Evolutionary conservation across 306 rosid genomes (phyloP), one percentile per base, ranked within the genome.

Genomic region (Pterocarpus santalinus): DNA sequence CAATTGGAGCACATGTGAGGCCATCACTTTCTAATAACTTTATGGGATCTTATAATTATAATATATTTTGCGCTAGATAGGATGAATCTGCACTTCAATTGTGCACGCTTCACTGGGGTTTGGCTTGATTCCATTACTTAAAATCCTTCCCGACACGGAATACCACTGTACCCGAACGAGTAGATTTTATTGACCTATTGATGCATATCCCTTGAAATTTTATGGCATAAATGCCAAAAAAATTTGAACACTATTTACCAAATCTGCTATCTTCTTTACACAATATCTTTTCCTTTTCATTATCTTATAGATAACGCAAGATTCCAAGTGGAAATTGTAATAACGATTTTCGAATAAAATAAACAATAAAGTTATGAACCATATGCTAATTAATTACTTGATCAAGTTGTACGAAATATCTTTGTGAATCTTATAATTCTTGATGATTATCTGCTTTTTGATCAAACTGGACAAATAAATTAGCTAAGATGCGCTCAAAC

Each of bases 1-100:
- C 78, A 68, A 58, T 84, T 79, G 81, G 87, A 49, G 78, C 78
- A n/a, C 84, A 74, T 84, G 84, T 62, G 77, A 79, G 52, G 81
- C 13, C 30, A 60, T 79, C 84, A 68, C 84, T 74, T 84, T 74
- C 56, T 61, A 1, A 10, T 30, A 1, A 72, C 76, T 73, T 73
- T 78, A 39, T 49, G 15, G 15, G n/a, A 75, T 57, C 49, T 55
- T 65, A 1, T 43, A 22, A 22, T 22, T 22, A 22, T 22, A 22
- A 22, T 22, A 22, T 49, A 57, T 81, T 52, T 62, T 36, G 69
- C 58, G 56, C 56, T 53, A 53, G 15, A 43, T 64, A 70, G 74
- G 62, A 70, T 83, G 58, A 83, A 72, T 77, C 8, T 77, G 51
- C 71, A 72, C 39, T 72, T 65, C 87, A 66, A 58, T 60, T 67